Evolutionary conservation across 2,329 filamentous ascomycete species (phyloP).

Genomic region (Fusarium torreyae): DNA sequence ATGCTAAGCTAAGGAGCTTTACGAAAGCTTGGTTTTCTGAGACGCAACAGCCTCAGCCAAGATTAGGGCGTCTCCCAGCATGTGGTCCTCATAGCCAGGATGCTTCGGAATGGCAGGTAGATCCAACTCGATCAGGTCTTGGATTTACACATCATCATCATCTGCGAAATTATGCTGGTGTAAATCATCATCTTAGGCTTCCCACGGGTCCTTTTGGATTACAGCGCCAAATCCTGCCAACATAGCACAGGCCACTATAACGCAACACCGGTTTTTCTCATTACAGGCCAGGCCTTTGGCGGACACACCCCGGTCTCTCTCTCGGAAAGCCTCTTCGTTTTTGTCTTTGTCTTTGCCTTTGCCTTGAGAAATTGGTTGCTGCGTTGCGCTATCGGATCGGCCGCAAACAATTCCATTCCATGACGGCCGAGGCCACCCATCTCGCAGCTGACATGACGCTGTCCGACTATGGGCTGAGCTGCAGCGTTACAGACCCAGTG

Average conservation of each 20-base stretch:
- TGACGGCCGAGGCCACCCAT: conserved; percentile 29
- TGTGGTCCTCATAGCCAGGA: conserved; percentile 1
- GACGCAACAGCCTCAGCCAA: conserved; percentile 20
- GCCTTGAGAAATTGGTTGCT: neutral
- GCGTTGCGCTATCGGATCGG: conserved; percentile 6
- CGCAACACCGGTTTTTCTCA: conserved; percentile 26
- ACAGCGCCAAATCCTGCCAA: neutral
- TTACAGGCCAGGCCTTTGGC: conserved; percentile 21
- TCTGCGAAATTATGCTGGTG: conserved; percentile 30
- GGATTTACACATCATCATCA: conserved; percentile 25
- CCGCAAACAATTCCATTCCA: conserved; percentile 8
- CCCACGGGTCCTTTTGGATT: conserved; percentile 2
- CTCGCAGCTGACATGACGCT: conserved; percentile 35
- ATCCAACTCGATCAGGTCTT: conserved; percentile 42
- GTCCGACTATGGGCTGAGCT: conserved; percentile 37
- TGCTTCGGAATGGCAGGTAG: conserved; percentile 28
- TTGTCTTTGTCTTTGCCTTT: neutral
- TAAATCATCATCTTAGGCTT: conserved; percentile 34
- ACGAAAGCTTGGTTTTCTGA: conserved; percentile 21
- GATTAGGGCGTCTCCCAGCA: neutral
- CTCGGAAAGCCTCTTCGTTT: conserved; percentile 29
- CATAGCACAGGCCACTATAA: conserved; percentile 10
- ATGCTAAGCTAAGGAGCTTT: neutral
- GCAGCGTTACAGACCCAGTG: conserved; percentile 31
- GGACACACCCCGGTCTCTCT: conserved; percentile 30